Base-by-base conservation (phyloP, 2,329 filamentous ascomycete genomes). In the Aspergillus novofumigatus region DNA sequence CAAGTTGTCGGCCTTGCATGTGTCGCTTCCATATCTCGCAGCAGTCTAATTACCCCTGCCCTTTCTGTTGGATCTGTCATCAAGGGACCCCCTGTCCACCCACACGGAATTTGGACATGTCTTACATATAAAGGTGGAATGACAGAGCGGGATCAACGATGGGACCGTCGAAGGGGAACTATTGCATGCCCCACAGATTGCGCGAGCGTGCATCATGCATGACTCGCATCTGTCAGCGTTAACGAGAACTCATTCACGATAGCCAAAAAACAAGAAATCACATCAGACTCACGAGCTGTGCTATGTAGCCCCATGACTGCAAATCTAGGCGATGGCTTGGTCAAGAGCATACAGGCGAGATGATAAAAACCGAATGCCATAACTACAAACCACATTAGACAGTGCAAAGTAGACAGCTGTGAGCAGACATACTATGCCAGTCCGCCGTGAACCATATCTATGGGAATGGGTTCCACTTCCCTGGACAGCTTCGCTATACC, bases 81-180 rank as follows among this genome's bases (percentile, higher is more conserved):
- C 32, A 35, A 35, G 32, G 32, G 32, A 17, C 32, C 32, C 32
- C 32, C 32, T 35, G 5, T 35, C 6, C 32, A 35, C 32, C 14
- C 32, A 17, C 32, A 17, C 14, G 32, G 4, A 17, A 2, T 5
- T 14, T 35, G 17, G 42, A 44, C 9, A 49, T 29, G 29, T 32
- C 49, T 49, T 41, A 58, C 56, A 58, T 23, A 58, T 58, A 49
- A 58, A 58, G 21, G 56, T 58, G 48, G 56, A 58, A 55, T 58
- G 56, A 55, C 56, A 55, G 47, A 58, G 56, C 23, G 56, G 55
- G 49, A 58, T 58, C 52, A 58, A 51, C 23, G 56, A 58, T 35
- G 56, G 56, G 42, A 58, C 56, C 29, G 56, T 58, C 47, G 56
- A 55, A 41, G 56, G 52, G 32, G 56, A 58, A 52, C 56, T 58